Evolutionary conservation across 2,329 filamentous ascomycete genomes (phyloP), one percentile per base, ranked within the genome.

Genomic region (Arthrobotrys conoides): DNA sequence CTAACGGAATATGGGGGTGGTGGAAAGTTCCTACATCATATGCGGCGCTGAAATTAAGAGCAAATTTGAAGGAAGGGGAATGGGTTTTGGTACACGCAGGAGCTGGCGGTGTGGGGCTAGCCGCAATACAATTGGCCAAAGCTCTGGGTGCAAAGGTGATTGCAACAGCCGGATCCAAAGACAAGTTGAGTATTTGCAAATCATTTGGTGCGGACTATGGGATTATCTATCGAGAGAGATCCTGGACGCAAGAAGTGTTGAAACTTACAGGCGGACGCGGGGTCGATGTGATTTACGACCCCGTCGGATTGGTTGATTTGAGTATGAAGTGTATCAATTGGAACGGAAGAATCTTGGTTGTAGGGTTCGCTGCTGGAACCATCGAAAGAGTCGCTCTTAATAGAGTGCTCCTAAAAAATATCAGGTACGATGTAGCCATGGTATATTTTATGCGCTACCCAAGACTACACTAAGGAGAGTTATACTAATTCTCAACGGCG

Each of bases 301-400:
- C 95, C 12, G 95, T 98, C 0, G 95, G 95, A 0, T 86, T 97
- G 83, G 93, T 97, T 63, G 93, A 96, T 81, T 88, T 90, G 83
- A 93, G 91, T 81, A 92, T 94, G 81, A 97, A 97, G 85, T 97
- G 95, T 86, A 93, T 92, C 2, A 92, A 93, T 2, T 98, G 94
- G 94, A 97, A 97, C 84, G 95, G 93, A 0, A 89, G 94, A 12
- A 88, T 98, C 70, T 86, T 97, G 51, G 90, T 98, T 4, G 91
- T 98, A 81, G 95, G 95, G 0, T 98, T 97, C 83, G 94, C 94
- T 0, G 92, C 91, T 0, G 93, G 93, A 0, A 87, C 87, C 64
- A 97, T 97, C 81, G 95, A 98, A 85, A 96, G 96, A 86, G 90
- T 98, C 49, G 92, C 94, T 12, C 90, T 96, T 86, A 98, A 98